Evolutionary conservation across 2,329 filamentous ascomycete genomes (phyloP).

Genomic region (Calonectria crousiana): DNA sequence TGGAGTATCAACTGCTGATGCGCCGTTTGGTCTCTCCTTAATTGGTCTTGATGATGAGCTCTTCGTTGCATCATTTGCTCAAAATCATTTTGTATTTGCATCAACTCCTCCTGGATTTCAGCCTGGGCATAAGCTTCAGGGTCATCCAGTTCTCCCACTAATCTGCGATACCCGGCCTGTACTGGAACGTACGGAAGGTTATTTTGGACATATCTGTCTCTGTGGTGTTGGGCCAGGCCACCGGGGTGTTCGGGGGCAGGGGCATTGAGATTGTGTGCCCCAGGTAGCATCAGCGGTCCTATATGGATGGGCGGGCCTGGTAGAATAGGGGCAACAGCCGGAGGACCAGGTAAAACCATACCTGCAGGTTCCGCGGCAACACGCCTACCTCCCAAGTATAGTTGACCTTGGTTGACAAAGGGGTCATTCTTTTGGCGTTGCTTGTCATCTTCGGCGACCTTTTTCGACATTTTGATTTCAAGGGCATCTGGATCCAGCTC

Average conservation of each 20-base stretch:
- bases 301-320: not conserved
- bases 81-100: slow-evolving; percentile 1
- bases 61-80: slow-evolving; percentile 8
- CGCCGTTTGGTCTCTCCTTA: not conserved
- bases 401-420: not conserved
- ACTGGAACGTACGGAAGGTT: not conserved
- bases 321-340: not conserved
- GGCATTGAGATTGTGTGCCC: not conserved
- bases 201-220: not conserved
- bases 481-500: slow-evolving; percentile 69
- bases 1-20: not conserved
- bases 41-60: not conserved
- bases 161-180: not conserved
- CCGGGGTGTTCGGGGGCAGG: not conserved
- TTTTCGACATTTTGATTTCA: slow-evolving; percentile 69
- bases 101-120: not conserved
- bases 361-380: not conserved
- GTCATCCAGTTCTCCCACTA: not conserved
- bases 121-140: not conserved
- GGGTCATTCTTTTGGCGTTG: slow-evolving; percentile 32
- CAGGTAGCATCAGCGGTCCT: not conserved
- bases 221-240: not conserved
- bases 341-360: not conserved
- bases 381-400: slow-evolving; percentile 6
- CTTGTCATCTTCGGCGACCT: slow-evolving; percentile 59